Conservation (phyloP, 148 eudicot species). For the Beta vulgaris region DNA sequence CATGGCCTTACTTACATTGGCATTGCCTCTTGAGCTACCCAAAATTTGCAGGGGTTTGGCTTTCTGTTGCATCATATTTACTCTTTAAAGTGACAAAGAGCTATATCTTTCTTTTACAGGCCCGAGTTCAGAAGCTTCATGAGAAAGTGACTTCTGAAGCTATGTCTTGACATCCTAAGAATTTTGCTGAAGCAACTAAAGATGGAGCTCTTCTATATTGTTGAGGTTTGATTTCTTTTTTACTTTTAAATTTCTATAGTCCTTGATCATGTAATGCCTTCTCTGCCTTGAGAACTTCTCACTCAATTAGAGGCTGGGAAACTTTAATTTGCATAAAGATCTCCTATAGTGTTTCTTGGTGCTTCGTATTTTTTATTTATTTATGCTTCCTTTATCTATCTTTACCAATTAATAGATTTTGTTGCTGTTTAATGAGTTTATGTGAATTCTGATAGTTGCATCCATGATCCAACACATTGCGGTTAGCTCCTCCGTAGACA, state of each 20-base stretch:
- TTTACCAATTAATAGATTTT: not conserved
- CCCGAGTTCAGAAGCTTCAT: slow-evolving; percentile 53
- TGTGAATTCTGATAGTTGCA: too few relatives aligned
- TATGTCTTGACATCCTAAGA: slow-evolving; percentile 33
- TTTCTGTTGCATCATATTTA: not conserved
- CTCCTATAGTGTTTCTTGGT: not conserved
- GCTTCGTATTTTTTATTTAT: too few relatives aligned
- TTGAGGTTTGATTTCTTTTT: slow-evolving; percentile 12
- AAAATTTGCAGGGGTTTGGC: not conserved
- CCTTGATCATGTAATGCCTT: not conserved
- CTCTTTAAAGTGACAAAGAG: not conserved
- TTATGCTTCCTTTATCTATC: not conserved
- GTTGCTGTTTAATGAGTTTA: not conserved
- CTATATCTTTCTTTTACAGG: slow-evolving; percentile 33
- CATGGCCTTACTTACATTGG: not conserved
- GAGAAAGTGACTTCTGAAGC: slow-evolving; percentile 42
- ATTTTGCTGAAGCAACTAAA: slow-evolving; percentile 6
- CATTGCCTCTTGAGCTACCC: not conserved
- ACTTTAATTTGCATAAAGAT: not conserved
- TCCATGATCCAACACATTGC: not conserved
- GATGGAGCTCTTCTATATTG: slow-evolving; percentile 3
- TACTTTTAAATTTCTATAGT: not conserved
- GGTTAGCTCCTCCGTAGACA: not conserved
- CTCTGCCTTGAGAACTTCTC: not conserved
- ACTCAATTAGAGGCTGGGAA: not conserved